These are phyloP conservation scores for Cucumis variabilis DNA, from an alignment of 331 rosid genomes.

Conservation along the genomic window DNA sequence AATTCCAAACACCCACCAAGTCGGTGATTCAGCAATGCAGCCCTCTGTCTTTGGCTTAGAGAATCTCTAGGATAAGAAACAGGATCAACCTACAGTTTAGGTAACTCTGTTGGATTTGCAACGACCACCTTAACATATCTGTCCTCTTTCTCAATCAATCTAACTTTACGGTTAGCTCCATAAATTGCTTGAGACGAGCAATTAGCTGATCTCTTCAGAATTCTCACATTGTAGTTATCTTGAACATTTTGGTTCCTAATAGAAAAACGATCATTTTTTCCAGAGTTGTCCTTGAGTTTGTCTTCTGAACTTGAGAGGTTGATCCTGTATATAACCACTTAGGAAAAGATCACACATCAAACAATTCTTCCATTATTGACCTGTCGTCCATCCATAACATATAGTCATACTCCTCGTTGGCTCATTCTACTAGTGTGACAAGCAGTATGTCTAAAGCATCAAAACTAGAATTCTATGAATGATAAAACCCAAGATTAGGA, in stretches of 20 bases:
- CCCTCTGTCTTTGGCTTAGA: slow-evolving; percentile 51
- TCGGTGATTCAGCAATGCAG: slow-evolving; percentile 52
- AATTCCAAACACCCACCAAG: slow-evolving; percentile 45
- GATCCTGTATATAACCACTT: too few species aligned
- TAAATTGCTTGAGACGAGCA: slow-evolving; percentile 43
- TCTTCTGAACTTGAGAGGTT: slow-evolving; percentile 54
- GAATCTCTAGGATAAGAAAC: slow-evolving; percentile 31
- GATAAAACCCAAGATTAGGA: too few species aligned
- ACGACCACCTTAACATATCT: slow-evolving; percentile 51
- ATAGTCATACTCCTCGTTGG: too few species aligned
- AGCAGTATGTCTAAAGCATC: too few species aligned
- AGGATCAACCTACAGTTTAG: slow-evolving; percentile 49
- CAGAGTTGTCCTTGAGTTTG: slow-evolving; percentile 44
- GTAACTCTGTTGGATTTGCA: slow-evolving; percentile 46
- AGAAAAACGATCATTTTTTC: slow-evolving; percentile 38
- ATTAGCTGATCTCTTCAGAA: slow-evolving; percentile 63
- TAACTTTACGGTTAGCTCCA: slow-evolving; percentile 62
- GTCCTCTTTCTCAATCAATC: slow-evolving; percentile 63
- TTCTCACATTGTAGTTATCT: slow-evolving; percentile 49
- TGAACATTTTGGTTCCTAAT: slow-evolving; percentile 43
- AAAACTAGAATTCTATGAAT: too few species aligned
- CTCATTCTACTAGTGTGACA: too few species aligned
- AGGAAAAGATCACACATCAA: too few species aligned
- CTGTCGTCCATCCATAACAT: too few species aligned
- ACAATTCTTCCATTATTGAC: too few species aligned